Evolutionary conservation across 2,329 filamentous ascomycete species (phyloP), one percentile per base, ranked within the genome.

Genomic region (Diaporthe citri): DNA sequence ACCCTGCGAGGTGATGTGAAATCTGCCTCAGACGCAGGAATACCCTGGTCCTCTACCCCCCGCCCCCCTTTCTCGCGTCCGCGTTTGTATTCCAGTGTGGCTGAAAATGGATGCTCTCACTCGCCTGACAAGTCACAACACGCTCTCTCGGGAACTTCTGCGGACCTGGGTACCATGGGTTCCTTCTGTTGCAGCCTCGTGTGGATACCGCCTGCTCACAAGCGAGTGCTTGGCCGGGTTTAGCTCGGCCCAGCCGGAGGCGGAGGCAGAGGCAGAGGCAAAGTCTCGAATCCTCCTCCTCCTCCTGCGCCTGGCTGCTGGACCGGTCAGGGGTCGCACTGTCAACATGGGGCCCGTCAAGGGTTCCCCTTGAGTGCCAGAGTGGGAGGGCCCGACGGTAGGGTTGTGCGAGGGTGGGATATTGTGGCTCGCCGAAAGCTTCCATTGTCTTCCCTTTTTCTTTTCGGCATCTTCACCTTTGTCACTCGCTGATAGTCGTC

Each of bases 381-480:
- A 72, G 57, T 59, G 72, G 60, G 57, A 72, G 69, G 59, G 69
- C 73, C 73, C 73, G 69, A 69, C 56, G 46, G 75, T 75, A 72
- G 55, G 75, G 75, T 74, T 76, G 71, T 60, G 71, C 56, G 56
- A 60, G 55, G 55, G 73, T 70, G 56, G 56, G 60, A 55, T 75
- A 69, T 59, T 75, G 62, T 75, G 69, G 55, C 73, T 75, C 64
- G 72, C 73, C 56, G 73, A 71, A 71, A 60, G 59, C 72, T 72
- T 57, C 57, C 70, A 69, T 72, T 66, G 74, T 76, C 69, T 75
- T 69, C 41, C 70, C 64, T 51, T 76, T 59, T 36, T 51, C 69
- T 76, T 71, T 71, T 66, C 60, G 60, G 72, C 57, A 71, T 69
- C 74, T 76, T 75, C 64, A 72, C 72, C 56, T 62, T 70, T 57